Evolutionary conservation across 192 early-diverging fungal species (phyloP).

Genomic region (Entomortierella chlamydospora): DNA sequence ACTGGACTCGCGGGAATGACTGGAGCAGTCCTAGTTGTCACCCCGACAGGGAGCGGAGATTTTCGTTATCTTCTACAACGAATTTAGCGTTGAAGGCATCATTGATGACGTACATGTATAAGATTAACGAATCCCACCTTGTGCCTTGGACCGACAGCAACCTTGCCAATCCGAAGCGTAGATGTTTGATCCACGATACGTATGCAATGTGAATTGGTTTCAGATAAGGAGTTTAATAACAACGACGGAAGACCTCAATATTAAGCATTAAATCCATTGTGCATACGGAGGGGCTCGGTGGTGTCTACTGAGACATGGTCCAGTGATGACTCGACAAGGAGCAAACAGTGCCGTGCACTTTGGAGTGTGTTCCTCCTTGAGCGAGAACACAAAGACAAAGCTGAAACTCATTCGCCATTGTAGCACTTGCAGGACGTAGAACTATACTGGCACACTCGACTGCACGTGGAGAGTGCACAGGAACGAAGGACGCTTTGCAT

Average conservation of each 20-base stretch:
- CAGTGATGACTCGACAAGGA: slow-evolving; percentile 93
- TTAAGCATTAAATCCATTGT: slow-evolving; percentile 66
- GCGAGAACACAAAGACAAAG: slow-evolving; percentile 46
- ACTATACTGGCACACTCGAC: slow-evolving; percentile 78
- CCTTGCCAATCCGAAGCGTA: slow-evolving; percentile 67
- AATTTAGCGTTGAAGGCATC: too few species aligned
- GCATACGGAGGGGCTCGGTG: slow-evolving; percentile 81
- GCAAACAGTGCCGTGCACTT: slow-evolving; percentile 95
- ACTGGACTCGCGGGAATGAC: slow-evolving; percentile 76
- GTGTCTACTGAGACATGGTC: slow-evolving; percentile 89
- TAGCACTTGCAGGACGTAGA: slow-evolving; percentile 63
- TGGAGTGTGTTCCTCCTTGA: slow-evolving; percentile 83
- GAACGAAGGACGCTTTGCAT: slow-evolving; percentile 79
- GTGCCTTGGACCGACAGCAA: slow-evolving; percentile 86
- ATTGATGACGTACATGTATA: too few species aligned
- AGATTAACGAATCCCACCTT: neutral
- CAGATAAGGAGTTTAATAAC: too few species aligned
- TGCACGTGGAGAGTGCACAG: slow-evolving; percentile 76
- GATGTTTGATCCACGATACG: slow-evolving; percentile 82
- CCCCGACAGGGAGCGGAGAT: slow-evolving; percentile 95
- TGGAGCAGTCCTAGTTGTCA: slow-evolving; percentile 89
- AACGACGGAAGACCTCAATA: neutral
- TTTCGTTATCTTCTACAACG: too few species aligned
- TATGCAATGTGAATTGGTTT: neutral
- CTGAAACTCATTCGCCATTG: too few species aligned